Conservation (phyloP, 306 rosid genomes). For the Mucuna pruriens region DNA sequence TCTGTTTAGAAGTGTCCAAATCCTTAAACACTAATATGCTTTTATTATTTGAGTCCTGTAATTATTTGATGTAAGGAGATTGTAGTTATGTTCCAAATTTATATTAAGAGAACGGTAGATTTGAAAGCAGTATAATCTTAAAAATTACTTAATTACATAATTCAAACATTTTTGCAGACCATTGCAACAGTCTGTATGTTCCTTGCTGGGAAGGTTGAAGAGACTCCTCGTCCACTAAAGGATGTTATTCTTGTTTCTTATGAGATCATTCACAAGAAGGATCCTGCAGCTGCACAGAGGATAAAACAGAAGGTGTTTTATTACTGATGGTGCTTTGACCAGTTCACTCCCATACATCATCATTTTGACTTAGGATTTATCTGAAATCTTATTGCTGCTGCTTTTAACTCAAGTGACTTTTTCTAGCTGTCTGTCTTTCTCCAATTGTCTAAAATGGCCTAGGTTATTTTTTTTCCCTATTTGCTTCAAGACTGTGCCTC, state of each 20-base stretch:
- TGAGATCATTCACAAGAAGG: constrained; percentile 92
- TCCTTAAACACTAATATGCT: background rate
- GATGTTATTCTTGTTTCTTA: constrained; percentile 96
- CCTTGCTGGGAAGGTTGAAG: constrained; percentile 99
- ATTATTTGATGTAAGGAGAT: constrained; percentile 23
- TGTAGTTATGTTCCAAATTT: constrained; percentile 10
- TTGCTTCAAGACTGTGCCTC: constrained; percentile 27
- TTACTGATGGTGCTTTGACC: constrained; percentile 40
- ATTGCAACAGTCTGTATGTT: constrained; percentile 97
- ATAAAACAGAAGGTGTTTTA: constrained; percentile 90
- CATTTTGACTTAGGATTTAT: constrained; percentile 34
- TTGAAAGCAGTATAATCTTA: background rate
- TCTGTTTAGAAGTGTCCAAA: constrained; percentile 12
- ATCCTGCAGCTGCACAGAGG: constrained; percentile 87
- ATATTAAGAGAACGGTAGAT: constrained; percentile 22
- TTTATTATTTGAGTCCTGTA: constrained; percentile 19
- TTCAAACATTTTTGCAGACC: constrained; percentile 67
- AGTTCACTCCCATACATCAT: constrained; percentile 36
- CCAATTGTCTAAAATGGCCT: constrained; percentile 21
- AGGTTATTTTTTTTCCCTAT: constrained; percentile 4
- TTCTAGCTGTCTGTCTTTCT: constrained; percentile 26
- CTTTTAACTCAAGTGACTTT: constrained; percentile 25
- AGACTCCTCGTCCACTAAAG: constrained; percentile 94
- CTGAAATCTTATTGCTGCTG: constrained; percentile 23
- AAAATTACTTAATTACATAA: background rate